Conservation (phyloP, 2,329 filamentous ascomycete genomes). For the Colletotrichum sp. region DNA sequence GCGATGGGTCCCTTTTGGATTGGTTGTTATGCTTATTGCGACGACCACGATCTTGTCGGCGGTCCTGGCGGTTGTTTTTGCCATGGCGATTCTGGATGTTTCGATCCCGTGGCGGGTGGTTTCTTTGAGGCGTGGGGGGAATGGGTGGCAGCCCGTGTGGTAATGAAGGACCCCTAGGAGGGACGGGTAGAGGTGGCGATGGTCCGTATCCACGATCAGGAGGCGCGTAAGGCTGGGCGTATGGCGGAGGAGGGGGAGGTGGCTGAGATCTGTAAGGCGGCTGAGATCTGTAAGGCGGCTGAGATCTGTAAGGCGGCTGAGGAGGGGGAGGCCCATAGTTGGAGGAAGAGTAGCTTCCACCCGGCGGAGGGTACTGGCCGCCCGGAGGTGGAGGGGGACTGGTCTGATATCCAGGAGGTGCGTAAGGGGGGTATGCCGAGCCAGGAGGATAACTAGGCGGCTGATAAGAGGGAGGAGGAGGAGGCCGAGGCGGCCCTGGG, state of each 20-base stretch:
- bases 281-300: not conserved
- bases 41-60: conserved; percentile 26
- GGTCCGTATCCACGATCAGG: not conserved
- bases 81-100: conserved; percentile 34
- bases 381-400: not conserved
- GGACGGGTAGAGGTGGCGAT: not conserved
- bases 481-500: conserved; percentile 23
- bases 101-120: conserved; percentile 36
- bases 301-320: not conserved
- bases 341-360: not conserved
- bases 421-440: conserved; percentile 2
- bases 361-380: not conserved
- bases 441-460: not conserved
- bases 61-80: conserved; percentile 29
- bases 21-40: conserved; percentile 30
- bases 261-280: not conserved
- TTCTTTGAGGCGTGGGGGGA: conserved; percentile 17
- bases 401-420: not conserved
- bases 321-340: not conserved
- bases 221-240: not conserved
- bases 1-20: conserved; percentile 11
- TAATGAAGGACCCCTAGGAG: not conserved
- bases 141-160: not conserved
- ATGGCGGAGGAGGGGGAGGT: not conserved
- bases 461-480: conserved; percentile 19